Evolutionary conservation across 75 land plant genomes (phyloP).

Genomic region (Picea sitchensis): DNA sequence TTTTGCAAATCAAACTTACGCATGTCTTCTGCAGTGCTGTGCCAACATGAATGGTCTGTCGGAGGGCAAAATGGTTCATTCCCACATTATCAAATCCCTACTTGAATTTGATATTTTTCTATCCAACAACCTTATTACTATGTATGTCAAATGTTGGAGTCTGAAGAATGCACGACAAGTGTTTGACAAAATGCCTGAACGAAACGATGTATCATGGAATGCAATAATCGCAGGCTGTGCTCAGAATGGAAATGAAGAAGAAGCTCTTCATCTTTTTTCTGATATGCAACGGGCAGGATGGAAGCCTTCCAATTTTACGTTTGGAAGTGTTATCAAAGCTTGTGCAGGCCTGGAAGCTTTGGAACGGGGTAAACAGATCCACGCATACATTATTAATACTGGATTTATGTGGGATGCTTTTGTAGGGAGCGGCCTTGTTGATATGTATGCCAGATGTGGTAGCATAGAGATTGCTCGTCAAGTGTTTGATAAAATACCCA

Average conservation of each 20-base stretch:
- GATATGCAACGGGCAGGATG: slow-evolving; percentile 48
- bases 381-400: slow-evolving; percentile 29
- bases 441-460: slow-evolving; percentile 74
- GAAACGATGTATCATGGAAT: slow-evolving; percentile 71
- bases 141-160: slow-evolving; percentile 23
- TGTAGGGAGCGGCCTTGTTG: slow-evolving; percentile 65
- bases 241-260: slow-evolving; percentile 31
- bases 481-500: slow-evolving; percentile 47
- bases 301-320: slow-evolving; percentile 36
- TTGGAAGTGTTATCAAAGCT: slow-evolving; percentile 49
- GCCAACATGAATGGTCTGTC: no score
- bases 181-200: slow-evolving; percentile 35
- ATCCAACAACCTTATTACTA: no score
- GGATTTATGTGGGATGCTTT: slow-evolving; percentile 26
- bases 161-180: slow-evolving; percentile 40
- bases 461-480: slow-evolving; percentile 36
- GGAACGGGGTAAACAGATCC: slow-evolving; percentile 44
- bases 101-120: no score
- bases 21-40: no score
- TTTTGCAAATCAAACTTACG: no score
- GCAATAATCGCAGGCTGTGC: slow-evolving; percentile 56
- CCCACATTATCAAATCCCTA: no score
- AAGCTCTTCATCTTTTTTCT: slow-evolving; percentile 41
- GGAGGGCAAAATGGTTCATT: no score
- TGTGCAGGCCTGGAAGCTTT: slow-evolving; percentile 45